Evolutionary conservation across 495 filamentous ascomycete species (phyloP).

Genomic region (Bacidia gigantensis): DNA sequence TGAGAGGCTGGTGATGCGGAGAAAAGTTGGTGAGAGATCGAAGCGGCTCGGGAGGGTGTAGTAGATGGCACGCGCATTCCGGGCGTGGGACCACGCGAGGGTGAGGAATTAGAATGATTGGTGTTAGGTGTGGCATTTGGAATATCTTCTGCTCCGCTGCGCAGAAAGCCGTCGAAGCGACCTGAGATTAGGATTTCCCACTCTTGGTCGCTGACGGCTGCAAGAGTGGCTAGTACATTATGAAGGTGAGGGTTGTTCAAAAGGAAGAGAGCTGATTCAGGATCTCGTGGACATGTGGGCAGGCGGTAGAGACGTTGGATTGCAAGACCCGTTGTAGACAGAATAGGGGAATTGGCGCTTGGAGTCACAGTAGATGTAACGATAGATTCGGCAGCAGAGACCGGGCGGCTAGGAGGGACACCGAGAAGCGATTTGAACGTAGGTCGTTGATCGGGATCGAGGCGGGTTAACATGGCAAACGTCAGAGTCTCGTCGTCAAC

Average conservation of each 20-base stretch:
- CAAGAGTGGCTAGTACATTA: constrained; percentile 73
- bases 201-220: constrained; percentile 71
- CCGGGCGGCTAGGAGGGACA: constrained; percentile 43
- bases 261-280: constrained; percentile 78
- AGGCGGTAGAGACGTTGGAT: constrained; percentile 79
- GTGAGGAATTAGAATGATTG: constrained; percentile 24
- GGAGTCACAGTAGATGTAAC: constrained; percentile 23
- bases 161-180: constrained; percentile 93
- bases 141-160: constrained; percentile 70
- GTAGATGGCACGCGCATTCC: constrained; percentile 27
- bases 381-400: constrained; percentile 21
- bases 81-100: constrained; percentile 39
- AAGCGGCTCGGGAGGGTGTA: constrained; percentile 29
- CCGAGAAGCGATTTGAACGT: constrained; percentile 66
- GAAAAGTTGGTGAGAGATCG: constrained; percentile 24
- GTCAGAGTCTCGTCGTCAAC: constrained; percentile 85
- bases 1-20: constrained; percentile 26
- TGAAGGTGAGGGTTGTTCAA: constrained; percentile 71
- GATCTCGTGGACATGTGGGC: constrained; percentile 54
- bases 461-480: constrained; percentile 83
- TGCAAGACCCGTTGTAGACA: constrained; percentile 57
- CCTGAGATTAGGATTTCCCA: constrained; percentile 96
- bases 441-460: constrained; percentile 58
- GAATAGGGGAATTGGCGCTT: constrained; percentile 43
- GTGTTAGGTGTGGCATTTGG: constrained; percentile 19